Evolutionary conservation across 192 early-diverging fungal genomes (phyloP).

Genomic region (Endogone sp.): DNA sequence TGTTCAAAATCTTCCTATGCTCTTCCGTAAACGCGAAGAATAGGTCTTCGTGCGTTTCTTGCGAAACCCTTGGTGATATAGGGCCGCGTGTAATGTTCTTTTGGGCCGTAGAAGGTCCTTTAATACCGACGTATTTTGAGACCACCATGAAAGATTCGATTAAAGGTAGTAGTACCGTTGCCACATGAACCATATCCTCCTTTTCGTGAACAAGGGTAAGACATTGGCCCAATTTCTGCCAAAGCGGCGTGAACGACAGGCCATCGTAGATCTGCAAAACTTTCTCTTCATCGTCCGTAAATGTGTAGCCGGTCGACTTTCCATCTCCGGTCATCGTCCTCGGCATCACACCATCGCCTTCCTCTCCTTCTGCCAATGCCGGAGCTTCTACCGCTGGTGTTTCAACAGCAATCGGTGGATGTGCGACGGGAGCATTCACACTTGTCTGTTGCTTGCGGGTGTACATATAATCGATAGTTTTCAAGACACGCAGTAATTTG

Average conservation of each 20-base stretch:
- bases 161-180: conserved; percentile 87
- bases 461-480: conserved; percentile 90
- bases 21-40: conserved; percentile 90
- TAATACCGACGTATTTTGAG: conserved; percentile 76
- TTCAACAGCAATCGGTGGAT: conserved; percentile 32
- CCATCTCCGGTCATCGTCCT: conserved; percentile 40
- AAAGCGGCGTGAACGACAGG: conserved; percentile 60
- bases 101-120: conserved; percentile 10
- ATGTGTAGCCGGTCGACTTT: conserved; percentile 11
- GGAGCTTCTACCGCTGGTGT: conserved; percentile 9
- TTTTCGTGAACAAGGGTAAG: conserved; percentile 71
- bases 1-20: conserved; percentile 95
- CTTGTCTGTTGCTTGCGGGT: conserved; percentile 38
- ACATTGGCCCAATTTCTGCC: conserved; percentile 73
- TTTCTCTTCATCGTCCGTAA: conserved; percentile 43
- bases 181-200: conserved; percentile 81
- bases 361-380: conserved; percentile 2
- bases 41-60: conserved; percentile 43
- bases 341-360: conserved; percentile 12
- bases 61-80: conserved; percentile 7
- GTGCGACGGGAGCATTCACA: background rate
- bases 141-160: conserved; percentile 99
- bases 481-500: conserved; percentile 88
- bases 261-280: conserved; percentile 45
- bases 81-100: background rate